phyloP scores from a whole-genome alignment of 208 protist genomes.

The Sergeia podlipaevii region DNA sequence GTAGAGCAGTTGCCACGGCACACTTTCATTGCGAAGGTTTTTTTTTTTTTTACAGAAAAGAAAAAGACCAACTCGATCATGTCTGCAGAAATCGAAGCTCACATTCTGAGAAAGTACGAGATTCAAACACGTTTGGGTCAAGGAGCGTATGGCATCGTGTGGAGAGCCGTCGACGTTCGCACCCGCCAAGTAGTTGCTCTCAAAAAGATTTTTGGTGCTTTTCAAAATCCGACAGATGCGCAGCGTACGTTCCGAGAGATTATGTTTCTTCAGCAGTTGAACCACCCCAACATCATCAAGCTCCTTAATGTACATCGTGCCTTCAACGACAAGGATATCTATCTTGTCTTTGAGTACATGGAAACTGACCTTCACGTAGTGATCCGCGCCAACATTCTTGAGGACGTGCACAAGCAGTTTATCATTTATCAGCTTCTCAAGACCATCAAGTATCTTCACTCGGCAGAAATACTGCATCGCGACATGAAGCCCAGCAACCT shows the following conservation, averaged over 20 bases:
- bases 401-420: conserved; percentile 97
- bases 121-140: conserved; percentile 93
- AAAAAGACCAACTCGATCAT: conserved; percentile 24
- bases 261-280: conserved; percentile 96
- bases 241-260: conserved; percentile 97
- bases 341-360: conserved; percentile 98
- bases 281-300: conserved; percentile 97
- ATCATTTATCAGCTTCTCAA: conserved; percentile 98
- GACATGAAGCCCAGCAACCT: conserved; percentile 95
- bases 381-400: conserved; percentile 96
- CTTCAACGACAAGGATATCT: conserved; percentile 97
- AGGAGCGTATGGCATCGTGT: conserved; percentile 95
- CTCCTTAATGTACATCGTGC: conserved; percentile 96
- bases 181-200: conserved; percentile 91
- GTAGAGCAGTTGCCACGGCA: too few species aligned
- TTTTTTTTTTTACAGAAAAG: conserved; percentile 4
- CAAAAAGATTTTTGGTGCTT: conserved; percentile 98
- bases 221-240: conserved; percentile 91
- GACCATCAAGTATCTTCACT: conserved; percentile 96
- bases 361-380: conserved; percentile 94
- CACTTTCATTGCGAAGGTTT: not conserved
- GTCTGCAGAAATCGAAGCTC: conserved; percentile 89
- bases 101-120: conserved; percentile 94
- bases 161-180: conserved; percentile 90
- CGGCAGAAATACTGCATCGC: conserved; percentile 88